Conservation (phyloP, 306 rosid species). For the Ceratonia siliqua region DNA sequence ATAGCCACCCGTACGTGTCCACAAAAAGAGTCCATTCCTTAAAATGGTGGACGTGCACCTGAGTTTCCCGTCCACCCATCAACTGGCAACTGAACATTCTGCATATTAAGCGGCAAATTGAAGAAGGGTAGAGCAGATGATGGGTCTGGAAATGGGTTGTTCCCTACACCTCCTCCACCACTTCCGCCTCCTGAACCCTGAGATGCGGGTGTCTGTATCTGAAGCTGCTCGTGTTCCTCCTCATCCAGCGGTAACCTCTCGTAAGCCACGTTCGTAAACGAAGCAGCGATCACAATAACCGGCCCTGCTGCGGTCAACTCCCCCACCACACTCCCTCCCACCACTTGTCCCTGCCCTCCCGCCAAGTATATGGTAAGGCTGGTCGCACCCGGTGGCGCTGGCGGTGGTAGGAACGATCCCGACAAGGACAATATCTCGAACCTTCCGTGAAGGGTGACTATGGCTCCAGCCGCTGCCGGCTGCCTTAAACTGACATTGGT, state of each 20-base stretch:
- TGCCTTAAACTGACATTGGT: constrained; percentile 83
- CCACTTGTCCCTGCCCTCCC: constrained; percentile 93
- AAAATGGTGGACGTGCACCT: constrained; percentile 48
- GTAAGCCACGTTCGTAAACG: constrained; percentile 91
- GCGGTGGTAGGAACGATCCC: constrained; percentile 92
- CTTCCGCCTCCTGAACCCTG: constrained; percentile 43
- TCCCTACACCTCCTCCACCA: constrained; percentile 23
- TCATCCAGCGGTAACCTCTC: constrained; percentile 87
- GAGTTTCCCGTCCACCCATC: constrained; percentile 66
- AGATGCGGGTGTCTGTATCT: constrained; percentile 48
- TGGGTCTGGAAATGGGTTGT: constrained; percentile 69
- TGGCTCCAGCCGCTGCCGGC: constrained; percentile 73
- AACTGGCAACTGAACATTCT: constrained; percentile 76
- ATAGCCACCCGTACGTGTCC: not conserved
- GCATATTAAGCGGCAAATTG: constrained; percentile 90
- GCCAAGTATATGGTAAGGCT: constrained; percentile 77
- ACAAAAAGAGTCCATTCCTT: constrained; percentile 4
- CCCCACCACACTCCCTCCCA: constrained; percentile 90
- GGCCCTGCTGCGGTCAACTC: constrained; percentile 87
- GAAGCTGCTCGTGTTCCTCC: constrained; percentile 53
- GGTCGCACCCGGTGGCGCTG: constrained; percentile 94
- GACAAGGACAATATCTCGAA: constrained; percentile 87
- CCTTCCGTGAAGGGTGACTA: constrained; percentile 80
- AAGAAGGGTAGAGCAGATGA: constrained; percentile 90
- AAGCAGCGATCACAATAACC: constrained; percentile 83